These are phyloP conservation scores for Paraleonurus japonicus DNA, from an alignment of 257 asterid genomes.

Conservation along the genomic window DNA sequence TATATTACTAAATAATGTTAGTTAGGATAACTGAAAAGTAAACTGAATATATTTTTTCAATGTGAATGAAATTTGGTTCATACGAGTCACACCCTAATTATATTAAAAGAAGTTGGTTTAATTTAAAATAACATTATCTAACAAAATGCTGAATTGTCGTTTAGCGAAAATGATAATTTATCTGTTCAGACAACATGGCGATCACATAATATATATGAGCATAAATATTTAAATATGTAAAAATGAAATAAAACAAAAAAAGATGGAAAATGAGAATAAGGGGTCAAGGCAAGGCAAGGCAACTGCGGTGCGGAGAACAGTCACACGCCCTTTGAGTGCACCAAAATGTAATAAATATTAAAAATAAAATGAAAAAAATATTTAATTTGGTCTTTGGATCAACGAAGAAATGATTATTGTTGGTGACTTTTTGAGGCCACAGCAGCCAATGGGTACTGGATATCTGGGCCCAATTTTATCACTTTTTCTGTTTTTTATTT, in stretches of 20 bases:
- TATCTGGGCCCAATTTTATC: neutral
- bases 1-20: no score
- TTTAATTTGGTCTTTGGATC: slow-evolving; percentile 33
- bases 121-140: neutral
- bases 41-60: no score
- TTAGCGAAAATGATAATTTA: neutral
- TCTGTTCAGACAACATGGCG: neutral
- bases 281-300: slow-evolving; percentile 34
- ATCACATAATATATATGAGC: neutral
- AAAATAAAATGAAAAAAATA: slow-evolving; percentile 1
- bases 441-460: slow-evolving; percentile 30
- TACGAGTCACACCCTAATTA: no score
- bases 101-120: neutral
- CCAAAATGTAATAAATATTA: slow-evolving; percentile 31
- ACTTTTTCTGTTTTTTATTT: neutral
- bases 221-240: neutral
- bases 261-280: neutral
- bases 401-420: slow-evolving; percentile 9
- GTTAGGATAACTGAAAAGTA: no score
- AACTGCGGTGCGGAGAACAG: slow-evolving; percentile 47
- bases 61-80: no score
- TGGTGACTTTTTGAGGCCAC: slow-evolving; percentile 34
- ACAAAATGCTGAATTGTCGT: neutral
- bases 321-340: slow-evolving; percentile 39
- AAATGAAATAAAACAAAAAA: neutral